These are phyloP conservation scores for Trichoderma sp. DNA, from an alignment of 2,329 filamentous ascomycete genomes.

Conservation along the genomic window DNA sequence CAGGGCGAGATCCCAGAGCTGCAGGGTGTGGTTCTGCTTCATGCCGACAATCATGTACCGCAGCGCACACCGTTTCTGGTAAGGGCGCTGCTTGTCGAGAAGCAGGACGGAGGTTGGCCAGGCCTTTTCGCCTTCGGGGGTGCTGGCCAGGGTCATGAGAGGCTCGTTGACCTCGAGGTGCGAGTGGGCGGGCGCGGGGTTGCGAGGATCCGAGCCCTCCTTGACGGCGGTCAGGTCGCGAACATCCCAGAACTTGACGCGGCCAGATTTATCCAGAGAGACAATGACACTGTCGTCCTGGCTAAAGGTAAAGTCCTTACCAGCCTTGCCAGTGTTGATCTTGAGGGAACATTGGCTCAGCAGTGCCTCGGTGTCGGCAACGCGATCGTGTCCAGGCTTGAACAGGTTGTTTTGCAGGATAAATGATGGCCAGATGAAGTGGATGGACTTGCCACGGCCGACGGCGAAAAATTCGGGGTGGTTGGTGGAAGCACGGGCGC, in stretches of 20 bases:
- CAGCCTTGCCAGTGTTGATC: slow-evolving; percentile 95
- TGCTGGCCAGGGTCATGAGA: slow-evolving; percentile 81
- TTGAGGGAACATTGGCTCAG: slow-evolving; percentile 83
- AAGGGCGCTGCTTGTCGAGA: slow-evolving; percentile 93
- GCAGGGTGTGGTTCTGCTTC: slow-evolving; percentile 98
- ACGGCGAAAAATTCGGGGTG: slow-evolving; percentile 95
- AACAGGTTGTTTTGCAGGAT: slow-evolving; percentile 63
- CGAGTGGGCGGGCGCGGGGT: slow-evolving; percentile 53
- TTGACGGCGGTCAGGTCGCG: slow-evolving; percentile 65
- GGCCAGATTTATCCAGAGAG: slow-evolving; percentile 93
- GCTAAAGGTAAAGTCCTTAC: slow-evolving; percentile 97
- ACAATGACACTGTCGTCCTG: slow-evolving; percentile 94
- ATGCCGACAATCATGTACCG: slow-evolving; percentile 96
- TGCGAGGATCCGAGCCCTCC: slow-evolving; percentile 50
- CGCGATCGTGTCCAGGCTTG: slow-evolving; percentile 61
- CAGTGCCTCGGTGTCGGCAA: slow-evolving; percentile 84
- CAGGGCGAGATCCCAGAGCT: slow-evolving; percentile 95
- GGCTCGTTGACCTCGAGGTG: slow-evolving; percentile 80
- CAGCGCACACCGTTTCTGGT: slow-evolving; percentile 82
- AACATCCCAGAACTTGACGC: slow-evolving; percentile 98
- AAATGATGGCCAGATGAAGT: slow-evolving; percentile 72
- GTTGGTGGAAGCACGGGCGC: slow-evolving; percentile 82
- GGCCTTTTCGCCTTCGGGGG: slow-evolving; percentile 84
- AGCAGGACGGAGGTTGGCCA: slow-evolving; percentile 96
- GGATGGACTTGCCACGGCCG: slow-evolving; percentile 92